A percentile compares a stretch with the other conserved stretches of the same genome.
Evolutionary conservation across 352 stramenopile genomes (phyloP).

Genomic region (Phytophthora agathidicida): DNA sequence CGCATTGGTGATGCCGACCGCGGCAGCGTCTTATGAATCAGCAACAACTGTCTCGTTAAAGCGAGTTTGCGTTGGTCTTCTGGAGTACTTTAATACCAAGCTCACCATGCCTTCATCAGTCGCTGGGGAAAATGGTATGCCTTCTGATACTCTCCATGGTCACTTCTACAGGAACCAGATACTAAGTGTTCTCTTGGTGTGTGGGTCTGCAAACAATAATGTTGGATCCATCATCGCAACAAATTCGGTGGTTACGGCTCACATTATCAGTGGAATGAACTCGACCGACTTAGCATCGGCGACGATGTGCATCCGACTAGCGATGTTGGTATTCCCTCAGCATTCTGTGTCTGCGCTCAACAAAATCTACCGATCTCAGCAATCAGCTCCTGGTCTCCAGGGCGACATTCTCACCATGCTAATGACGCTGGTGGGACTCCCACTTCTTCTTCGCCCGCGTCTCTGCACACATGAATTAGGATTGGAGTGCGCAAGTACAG

Average conservation of each 20-base stretch:
- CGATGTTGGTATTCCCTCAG: slow-evolving; percentile 83
- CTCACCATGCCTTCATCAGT: slow-evolving; percentile 8
- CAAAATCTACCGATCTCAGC: slow-evolving; percentile 54
- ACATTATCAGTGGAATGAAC: slow-evolving; percentile 70
- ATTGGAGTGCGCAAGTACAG: slow-evolving; percentile 69
- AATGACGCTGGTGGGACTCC: slow-evolving; percentile 68
- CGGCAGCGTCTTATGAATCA: slow-evolving; percentile 3
- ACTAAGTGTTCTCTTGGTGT: slow-evolving; percentile 74
- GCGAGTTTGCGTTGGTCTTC: slow-evolving; percentile 65
- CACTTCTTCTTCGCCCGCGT: slow-evolving; percentile 65
- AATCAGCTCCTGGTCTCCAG: slow-evolving; percentile 25
- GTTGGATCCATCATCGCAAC: slow-evolving; percentile 68
- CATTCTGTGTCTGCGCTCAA: slow-evolving; percentile 82
- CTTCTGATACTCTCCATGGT: slow-evolving; percentile 37
- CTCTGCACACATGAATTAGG: slow-evolving; percentile 85
- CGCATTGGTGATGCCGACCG: background rate
- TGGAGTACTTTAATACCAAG: slow-evolving; percentile 60
- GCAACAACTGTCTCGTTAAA: slow-evolving; percentile 56
- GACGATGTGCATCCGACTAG: slow-evolving; percentile 82
- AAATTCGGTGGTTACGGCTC: slow-evolving; percentile 58
- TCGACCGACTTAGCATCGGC: slow-evolving; percentile 66
- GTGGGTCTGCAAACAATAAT: slow-evolving; percentile 65
- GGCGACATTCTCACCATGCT: slow-evolving; percentile 61
- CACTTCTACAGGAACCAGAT: slow-evolving; percentile 84
- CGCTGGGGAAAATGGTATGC: background rate